A percentile compares a stretch with the other conserved stretches of the same genome.
These are phyloP conservation scores for Moesziomyces antarcticus DNA, from an alignment of 1,284 basidiomycete species.

Conservation along the genomic window DNA sequence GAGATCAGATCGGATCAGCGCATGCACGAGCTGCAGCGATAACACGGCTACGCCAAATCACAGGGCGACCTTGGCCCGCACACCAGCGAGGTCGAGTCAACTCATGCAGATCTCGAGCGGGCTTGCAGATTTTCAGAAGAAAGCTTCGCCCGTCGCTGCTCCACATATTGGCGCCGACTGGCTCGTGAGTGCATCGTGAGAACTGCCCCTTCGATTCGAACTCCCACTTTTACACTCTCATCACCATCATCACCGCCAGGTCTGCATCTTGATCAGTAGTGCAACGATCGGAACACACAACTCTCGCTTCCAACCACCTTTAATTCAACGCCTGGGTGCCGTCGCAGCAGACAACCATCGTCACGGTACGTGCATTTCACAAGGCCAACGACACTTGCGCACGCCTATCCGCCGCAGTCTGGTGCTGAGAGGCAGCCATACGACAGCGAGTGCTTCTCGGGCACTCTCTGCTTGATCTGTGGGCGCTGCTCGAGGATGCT, in stretches of 20 bases:
- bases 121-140: conserved; percentile 24
- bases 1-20: neutral
- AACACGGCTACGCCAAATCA: conserved; percentile 9
- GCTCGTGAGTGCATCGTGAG: neutral
- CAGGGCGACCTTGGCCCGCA: neutral
- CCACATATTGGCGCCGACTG: neutral
- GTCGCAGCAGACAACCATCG: neutral
- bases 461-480: too few species aligned
- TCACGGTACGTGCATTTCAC: neutral
- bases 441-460: too few species aligned
- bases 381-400: too few species aligned
- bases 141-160: neutral
- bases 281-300: neutral
- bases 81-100: conserved; percentile 16
- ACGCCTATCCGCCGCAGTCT: too few species aligned
- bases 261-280: neutral
- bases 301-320: neutral
- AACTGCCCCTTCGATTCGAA: too few species aligned
- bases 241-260: neutral
- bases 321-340: too few species aligned
- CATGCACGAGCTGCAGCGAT: conserved; percentile 3
- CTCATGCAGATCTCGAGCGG: conserved; percentile 1
- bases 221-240: neutral
- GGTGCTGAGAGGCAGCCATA: too few species aligned
- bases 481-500: too few species aligned